These are phyloP conservation scores for Blastobotrys niveus DNA, from an alignment of 1,139 yeast genomes.

Conservation along the genomic window DNA sequence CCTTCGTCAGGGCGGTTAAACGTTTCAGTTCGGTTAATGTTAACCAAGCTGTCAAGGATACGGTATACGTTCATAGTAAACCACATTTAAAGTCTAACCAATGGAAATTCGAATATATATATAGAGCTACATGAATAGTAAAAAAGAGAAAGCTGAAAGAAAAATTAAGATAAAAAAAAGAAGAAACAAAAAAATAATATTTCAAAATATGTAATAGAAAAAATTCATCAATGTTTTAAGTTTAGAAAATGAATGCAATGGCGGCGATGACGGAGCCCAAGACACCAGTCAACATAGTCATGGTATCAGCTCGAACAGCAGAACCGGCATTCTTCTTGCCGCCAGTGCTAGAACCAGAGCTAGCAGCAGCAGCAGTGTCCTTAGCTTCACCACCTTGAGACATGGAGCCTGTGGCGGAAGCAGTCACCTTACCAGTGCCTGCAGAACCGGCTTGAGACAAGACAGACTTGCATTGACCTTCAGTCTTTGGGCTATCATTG, in stretches of 20 bases:
- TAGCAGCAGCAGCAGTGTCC: conserved; percentile 8
- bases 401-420: conserved; percentile 42
- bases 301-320: conserved; percentile 5
- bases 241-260: conserved; percentile 7
- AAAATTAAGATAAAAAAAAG: not conserved
- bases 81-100: not conserved
- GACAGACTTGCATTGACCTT: conserved; percentile 50
- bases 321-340: conserved; percentile 4
- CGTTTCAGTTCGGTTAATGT: no score
- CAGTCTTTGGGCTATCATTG: conserved; percentile 61
- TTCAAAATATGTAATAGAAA: not conserved
- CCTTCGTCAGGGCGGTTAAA: no score
- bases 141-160: not conserved
- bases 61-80: not conserved
- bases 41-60: no score
- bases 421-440: conserved; percentile 53
- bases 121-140: not conserved
- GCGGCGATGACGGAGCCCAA: conserved; percentile 6
- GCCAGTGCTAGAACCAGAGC: conserved; percentile 9
- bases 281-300: conserved; percentile 9
- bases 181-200: not conserved
- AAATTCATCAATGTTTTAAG: not conserved
- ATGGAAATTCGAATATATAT: not conserved
- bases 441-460: conserved; percentile 56
- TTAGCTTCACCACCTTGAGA: conserved; percentile 26